Conservation (phyloP, 176 grass and related monocot species). For the Hordeum marinum region DNA sequence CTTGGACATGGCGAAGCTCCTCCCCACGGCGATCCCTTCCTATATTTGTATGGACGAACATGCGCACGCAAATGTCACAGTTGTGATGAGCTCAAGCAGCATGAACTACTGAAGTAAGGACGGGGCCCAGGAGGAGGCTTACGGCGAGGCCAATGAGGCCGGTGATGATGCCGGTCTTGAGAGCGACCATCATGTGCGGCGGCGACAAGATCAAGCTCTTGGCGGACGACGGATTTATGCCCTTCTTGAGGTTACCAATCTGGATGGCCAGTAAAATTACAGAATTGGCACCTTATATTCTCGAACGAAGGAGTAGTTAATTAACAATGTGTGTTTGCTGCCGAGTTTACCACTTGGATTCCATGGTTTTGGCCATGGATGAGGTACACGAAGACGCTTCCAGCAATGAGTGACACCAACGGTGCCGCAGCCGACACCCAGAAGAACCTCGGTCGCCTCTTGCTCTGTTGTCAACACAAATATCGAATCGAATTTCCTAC, state of each 20-base stretch:
- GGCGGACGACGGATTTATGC: slow-evolving; percentile 44
- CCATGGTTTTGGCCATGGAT: slow-evolving; percentile 53
- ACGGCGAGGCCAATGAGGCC: slow-evolving; percentile 50
- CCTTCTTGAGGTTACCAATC: slow-evolving; percentile 60
- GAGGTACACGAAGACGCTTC: slow-evolving; percentile 48
- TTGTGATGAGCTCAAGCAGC: not conserved
- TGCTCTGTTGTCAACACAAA: slow-evolving; percentile 27
- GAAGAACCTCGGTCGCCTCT: slow-evolving; percentile 42
- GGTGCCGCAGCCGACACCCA: slow-evolving; percentile 51
- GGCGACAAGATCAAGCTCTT: slow-evolving; percentile 33
- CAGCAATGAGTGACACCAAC: slow-evolving; percentile 35
- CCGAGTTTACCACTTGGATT: slow-evolving; percentile 35
- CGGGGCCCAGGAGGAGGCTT: not conserved
- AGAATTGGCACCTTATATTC: not conserved
- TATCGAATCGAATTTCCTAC: not conserved
- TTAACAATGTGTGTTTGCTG: not conserved
- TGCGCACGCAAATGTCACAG: not conserved
- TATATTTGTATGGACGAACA: not conserved
- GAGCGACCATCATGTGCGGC: slow-evolving; percentile 31
- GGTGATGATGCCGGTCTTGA: slow-evolving; percentile 57
- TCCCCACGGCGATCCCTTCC: slow-evolving; percentile 51
- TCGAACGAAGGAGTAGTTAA: not conserved
- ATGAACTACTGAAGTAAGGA: not conserved
- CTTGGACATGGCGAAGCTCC: slow-evolving; percentile 47
- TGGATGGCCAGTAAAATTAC: not conserved